Conservation (phyloP, 257 asterid species). For the Solanum boliviense region DNA sequence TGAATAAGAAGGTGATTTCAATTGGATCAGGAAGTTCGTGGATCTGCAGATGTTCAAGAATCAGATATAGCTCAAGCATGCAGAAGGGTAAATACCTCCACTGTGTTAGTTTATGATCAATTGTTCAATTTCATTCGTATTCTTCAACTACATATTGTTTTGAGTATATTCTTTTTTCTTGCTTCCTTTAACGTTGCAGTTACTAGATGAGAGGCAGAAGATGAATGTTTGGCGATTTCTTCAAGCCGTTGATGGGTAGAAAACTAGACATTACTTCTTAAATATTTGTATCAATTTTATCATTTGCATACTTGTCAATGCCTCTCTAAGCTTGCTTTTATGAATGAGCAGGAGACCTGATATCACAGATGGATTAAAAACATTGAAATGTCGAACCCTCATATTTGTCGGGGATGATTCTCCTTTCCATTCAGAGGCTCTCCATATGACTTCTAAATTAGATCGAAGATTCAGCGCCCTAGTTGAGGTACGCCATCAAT, state of each 20-base stretch:
- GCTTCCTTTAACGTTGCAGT: conserved; percentile 29
- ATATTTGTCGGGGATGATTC: conserved; percentile 81
- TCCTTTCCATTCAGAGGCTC: conserved; percentile 66
- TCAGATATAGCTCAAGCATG: conserved; percentile 92
- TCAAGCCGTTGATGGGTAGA: conserved; percentile 67
- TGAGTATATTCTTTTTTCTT: background rate
- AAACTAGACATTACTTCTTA: background rate
- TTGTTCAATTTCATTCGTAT: background rate
- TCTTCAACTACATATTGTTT: background rate
- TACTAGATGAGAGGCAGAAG: conserved; percentile 87
- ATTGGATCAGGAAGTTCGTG: conserved; percentile 70
- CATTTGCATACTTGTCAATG: background rate
- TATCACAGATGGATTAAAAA: conserved; percentile 54
- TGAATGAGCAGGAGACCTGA: conserved; percentile 65
- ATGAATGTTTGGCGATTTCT: conserved; percentile 65
- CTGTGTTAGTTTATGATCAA: background rate
- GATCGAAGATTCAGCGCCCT: conserved; percentile 79
- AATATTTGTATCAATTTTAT: background rate
- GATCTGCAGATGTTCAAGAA: conserved; percentile 52
- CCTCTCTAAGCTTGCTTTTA: conserved; percentile 3
- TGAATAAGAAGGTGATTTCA: background rate
- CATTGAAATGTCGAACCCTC: conserved; percentile 63
- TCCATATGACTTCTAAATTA: conserved; percentile 58
- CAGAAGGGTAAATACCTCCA: conserved; percentile 58
- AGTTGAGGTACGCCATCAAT: conserved; percentile 58